phyloP scores from a whole-genome alignment of 202 grass and related monocot genomes.

The Hordeum pubiflorum region DNA sequence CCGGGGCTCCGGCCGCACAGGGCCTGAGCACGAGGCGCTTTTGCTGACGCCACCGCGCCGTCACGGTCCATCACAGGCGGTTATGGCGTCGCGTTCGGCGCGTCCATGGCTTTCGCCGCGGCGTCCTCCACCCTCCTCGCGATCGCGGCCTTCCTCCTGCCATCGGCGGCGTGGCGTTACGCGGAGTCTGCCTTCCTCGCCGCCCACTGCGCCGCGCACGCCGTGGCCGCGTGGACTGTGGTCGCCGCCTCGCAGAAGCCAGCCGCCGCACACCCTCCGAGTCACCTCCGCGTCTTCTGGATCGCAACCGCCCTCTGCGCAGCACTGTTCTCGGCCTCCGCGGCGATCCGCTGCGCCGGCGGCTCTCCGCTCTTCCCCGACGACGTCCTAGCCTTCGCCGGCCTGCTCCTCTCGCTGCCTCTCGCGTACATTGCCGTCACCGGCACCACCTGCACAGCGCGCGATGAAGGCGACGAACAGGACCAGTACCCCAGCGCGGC shows the following conservation, averaged over 20 bases:
- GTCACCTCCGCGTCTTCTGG: slow-evolving; percentile 39
- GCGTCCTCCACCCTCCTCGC: slow-evolving; percentile 19
- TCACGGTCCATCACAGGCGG: not conserved
- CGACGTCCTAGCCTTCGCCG: slow-evolving; percentile 6
- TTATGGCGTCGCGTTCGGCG: slow-evolving; percentile 19
- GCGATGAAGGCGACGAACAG: not conserved
- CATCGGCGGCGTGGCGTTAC: not conserved
- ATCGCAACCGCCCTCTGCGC: not conserved
- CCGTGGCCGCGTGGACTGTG: slow-evolving; percentile 18
- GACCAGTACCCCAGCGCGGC: not conserved
- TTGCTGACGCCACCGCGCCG: not conserved
- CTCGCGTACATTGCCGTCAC: not conserved
- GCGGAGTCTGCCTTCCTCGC: slow-evolving; percentile 19
- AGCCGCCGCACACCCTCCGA: not conserved
- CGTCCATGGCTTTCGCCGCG: slow-evolving; percentile 10
- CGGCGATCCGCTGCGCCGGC: not conserved
- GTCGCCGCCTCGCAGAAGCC: not conserved
- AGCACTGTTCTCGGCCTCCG: not conserved
- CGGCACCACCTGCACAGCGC: not conserved
- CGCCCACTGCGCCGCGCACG: slow-evolving; percentile 31
- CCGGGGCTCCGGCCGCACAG: not conserved
- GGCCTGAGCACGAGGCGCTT: not conserved
- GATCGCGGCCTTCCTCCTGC: slow-evolving; percentile 21
- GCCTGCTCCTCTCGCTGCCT: slow-evolving; percentile 9
- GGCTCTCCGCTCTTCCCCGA: not conserved